These are phyloP conservation scores for Alternaria metachromatica DNA, from an alignment of 2,329 filamentous ascomycete genomes.

Conservation along the genomic window DNA sequence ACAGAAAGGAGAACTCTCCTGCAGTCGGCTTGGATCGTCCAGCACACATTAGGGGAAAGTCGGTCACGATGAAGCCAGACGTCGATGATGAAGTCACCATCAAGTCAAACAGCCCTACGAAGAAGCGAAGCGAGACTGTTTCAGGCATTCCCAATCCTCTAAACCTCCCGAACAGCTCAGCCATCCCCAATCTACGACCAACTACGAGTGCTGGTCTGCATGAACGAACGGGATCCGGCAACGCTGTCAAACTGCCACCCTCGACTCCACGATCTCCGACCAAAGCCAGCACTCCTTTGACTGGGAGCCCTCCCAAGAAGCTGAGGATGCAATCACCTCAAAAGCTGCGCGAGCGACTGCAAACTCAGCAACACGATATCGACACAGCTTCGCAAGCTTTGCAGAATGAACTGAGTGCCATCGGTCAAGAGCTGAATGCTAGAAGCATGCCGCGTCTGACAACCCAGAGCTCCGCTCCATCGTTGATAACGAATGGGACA, in stretches of 20 bases:
- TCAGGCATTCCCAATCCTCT: constrained; percentile 57
- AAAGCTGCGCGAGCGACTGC: constrained; percentile 79
- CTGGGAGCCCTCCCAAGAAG: constrained; percentile 32
- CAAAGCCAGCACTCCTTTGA: constrained; percentile 28
- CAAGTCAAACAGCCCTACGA: constrained; percentile 50
- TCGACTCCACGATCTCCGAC: constrained; percentile 39
- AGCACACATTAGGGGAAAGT: constrained; percentile 31
- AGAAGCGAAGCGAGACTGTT: constrained; percentile 53
- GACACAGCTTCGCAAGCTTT: constrained; percentile 73
- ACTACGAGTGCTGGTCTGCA: constrained; percentile 54
- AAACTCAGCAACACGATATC: constrained; percentile 78
- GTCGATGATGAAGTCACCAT: constrained; percentile 46
- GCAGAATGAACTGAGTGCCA: constrained; percentile 77
- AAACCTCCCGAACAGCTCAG: constrained; percentile 29
- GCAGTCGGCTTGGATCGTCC: constrained; percentile 32
- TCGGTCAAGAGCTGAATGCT: constrained; percentile 77
- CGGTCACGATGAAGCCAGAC: constrained; percentile 25
- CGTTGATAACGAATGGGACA: constrained; percentile 23
- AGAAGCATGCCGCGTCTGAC: constrained; percentile 40
- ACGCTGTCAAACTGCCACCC: constrained; percentile 65
- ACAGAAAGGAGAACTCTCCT: constrained; percentile 48
- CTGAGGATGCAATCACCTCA: constrained; percentile 66
- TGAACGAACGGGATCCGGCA: constrained; percentile 58
- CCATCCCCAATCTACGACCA: constrained; percentile 59
- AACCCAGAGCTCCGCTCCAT: constrained; percentile 38